A percentile compares a stretch with the other conserved stretches of the same genome.
Evolutionary conservation across 2,329 filamentous ascomycete species (phyloP).

Genomic region (Graphilbum fragrans): DNA sequence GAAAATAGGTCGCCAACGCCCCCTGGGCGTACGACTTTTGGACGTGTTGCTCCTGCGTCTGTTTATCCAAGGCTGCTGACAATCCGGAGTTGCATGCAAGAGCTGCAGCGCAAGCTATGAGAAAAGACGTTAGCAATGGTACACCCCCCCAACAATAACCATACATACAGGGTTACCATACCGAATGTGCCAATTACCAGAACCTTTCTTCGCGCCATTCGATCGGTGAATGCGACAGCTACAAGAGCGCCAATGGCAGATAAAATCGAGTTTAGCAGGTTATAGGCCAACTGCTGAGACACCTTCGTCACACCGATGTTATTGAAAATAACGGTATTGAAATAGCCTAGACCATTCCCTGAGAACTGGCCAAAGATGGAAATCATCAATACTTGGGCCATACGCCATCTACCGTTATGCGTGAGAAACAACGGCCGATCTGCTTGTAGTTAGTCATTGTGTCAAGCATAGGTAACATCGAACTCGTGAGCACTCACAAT

Average conservation of each 20-base stretch:
- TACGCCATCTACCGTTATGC: constrained; percentile 34
- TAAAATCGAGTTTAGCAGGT: constrained; percentile 32
- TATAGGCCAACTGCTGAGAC: constrained; percentile 29
- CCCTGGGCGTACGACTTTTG: constrained; percentile 25
- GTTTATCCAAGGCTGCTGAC: constrained; percentile 22
- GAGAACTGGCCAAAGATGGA: constrained; percentile 39
- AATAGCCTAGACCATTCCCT: constrained; percentile 37
- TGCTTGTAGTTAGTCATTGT: neutral
- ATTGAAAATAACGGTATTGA: constrained; percentile 34
- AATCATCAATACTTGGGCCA: constrained; percentile 36
- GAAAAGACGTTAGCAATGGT: neutral
- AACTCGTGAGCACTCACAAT: constrained; percentile 14
- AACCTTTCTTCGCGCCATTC: constrained; percentile 32
- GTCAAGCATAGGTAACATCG: neutral
- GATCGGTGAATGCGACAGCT: constrained; percentile 29
- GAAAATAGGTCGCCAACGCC: constrained; percentile 33
- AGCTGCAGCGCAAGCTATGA: constrained; percentile 22
- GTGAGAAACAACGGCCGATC: constrained; percentile 29
- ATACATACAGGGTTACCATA: neutral
- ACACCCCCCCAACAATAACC: neutral
- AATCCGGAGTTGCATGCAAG: constrained; percentile 33
- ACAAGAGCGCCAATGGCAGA: constrained; percentile 31
- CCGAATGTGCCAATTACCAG: constrained; percentile 28
- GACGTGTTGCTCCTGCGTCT: constrained; percentile 16
- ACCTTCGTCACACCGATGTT: constrained; percentile 23